phyloP scores from a whole-genome alignment of 176 grass and related monocot genomes.

The Calamus simplicifolius region DNA sequence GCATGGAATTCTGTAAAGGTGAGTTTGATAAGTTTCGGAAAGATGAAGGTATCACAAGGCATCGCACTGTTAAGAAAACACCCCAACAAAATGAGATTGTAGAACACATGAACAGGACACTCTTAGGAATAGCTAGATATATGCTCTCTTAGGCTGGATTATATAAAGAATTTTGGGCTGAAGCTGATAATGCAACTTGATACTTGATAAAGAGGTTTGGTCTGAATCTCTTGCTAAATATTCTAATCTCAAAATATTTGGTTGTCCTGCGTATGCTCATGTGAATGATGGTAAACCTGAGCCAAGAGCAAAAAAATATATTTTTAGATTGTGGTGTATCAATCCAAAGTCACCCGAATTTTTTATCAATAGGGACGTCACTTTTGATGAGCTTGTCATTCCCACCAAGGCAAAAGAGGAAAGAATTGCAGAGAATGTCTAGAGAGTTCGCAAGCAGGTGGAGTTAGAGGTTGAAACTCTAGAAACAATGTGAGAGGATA shows the following conservation, averaged over 20 bases:
- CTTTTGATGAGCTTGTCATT: not conserved
- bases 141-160: conserved; percentile 6
- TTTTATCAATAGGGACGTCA: not conserved
- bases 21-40: too few species aligned
- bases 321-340: not conserved
- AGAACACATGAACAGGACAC: conserved; percentile 15
- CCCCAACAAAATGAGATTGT: conserved; percentile 8
- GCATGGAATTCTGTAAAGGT: too few species aligned
- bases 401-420: not conserved
- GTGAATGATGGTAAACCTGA: too few species aligned
- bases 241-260: conserved; percentile 9
- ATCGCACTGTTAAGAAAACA: not conserved
- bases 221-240: conserved; percentile 1
- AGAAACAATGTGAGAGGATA: too few species aligned
- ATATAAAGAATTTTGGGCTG: conserved; percentile 1
- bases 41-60: too few species aligned
- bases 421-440: too few species aligned
- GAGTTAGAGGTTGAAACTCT: not conserved
- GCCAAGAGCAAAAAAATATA: conserved; percentile 3
- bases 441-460: not conserved
- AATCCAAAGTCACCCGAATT: not conserved
- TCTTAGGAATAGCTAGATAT: conserved; percentile 11
- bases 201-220: conserved; percentile 19
- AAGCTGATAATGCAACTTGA: not conserved
- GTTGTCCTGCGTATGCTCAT: conserved; percentile 6